Conservation (phyloP, 352 stramenopile genomes). For the Phytophthora pini region DNA sequence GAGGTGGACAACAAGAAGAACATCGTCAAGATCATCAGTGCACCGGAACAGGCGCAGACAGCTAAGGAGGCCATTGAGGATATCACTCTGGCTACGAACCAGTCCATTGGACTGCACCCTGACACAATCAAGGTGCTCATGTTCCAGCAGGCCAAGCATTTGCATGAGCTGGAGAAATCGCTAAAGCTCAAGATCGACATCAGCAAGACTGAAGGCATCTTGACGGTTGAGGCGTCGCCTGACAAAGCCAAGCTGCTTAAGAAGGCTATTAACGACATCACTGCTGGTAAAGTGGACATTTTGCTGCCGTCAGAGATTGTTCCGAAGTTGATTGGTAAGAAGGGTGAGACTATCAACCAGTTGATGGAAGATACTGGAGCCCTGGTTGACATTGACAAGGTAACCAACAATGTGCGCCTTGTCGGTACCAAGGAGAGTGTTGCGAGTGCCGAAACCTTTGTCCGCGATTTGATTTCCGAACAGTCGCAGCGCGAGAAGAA, state of each 20-base stretch:
- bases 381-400: conserved; percentile 82
- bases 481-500: conserved; percentile 69
- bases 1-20: conserved; percentile 70
- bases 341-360: conserved; percentile 86
- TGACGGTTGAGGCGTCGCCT: conserved; percentile 62
- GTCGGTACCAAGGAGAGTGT: conserved; percentile 71
- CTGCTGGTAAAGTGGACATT: conserved; percentile 63
- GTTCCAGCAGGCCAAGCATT: conserved; percentile 75
- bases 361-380: conserved; percentile 82
- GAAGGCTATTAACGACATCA: conserved; percentile 61
- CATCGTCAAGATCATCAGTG: conserved; percentile 63
- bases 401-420: conserved; percentile 71
- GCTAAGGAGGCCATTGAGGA: conserved; percentile 68
- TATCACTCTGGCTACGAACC: conserved; percentile 68
- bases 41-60: conserved; percentile 39
- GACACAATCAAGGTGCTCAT: conserved; percentile 82
- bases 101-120: conserved; percentile 77
- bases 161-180: conserved; percentile 70
- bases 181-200: conserved; percentile 75
- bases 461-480: conserved; percentile 66
- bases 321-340: conserved; percentile 86
- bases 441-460: conserved; percentile 56
- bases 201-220: conserved; percentile 68
- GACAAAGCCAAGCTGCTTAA: conserved; percentile 59
- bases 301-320: conserved; percentile 74